Conservation (phyloP, 371 early-diverging fungal genomes). For the Mucor lusitanicus region DNA sequence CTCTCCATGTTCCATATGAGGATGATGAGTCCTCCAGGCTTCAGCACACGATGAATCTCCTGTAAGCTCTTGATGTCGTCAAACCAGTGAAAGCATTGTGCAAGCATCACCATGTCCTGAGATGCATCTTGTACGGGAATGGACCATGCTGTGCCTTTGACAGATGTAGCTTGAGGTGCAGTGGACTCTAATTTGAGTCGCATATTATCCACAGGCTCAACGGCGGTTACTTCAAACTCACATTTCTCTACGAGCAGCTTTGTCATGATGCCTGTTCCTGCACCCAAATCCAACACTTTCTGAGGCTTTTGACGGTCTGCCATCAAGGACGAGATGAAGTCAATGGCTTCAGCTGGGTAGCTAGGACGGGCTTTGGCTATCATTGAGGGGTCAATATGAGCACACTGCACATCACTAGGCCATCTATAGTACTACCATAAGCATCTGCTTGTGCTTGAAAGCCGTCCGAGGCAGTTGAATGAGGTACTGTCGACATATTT, state of each 20-base stretch:
- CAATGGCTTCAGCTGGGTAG: slow-evolving; percentile 35
- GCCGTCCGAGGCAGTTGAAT: slow-evolving; percentile 31
- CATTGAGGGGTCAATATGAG: neutral
- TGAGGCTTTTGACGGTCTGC: slow-evolving; percentile 9
- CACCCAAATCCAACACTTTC: slow-evolving; percentile 41
- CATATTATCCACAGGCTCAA: slow-evolving; percentile 56
- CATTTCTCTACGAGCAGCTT: slow-evolving; percentile 26
- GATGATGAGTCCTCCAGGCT: slow-evolving; percentile 40
- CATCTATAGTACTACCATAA: too few species aligned
- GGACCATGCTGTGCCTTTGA: slow-evolving; percentile 47
- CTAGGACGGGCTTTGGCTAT: slow-evolving; percentile 39
- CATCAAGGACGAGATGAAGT: slow-evolving; percentile 9
- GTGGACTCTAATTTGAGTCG: slow-evolving; percentile 26
- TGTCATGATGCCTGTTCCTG: slow-evolving; percentile 53
- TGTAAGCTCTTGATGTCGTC: slow-evolving; percentile 40
- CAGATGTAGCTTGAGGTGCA: slow-evolving; percentile 28
- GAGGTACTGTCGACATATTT: slow-evolving; percentile 6
- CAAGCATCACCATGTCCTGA: slow-evolving; percentile 48
- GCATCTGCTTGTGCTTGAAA: slow-evolving; percentile 30
- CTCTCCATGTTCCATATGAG: slow-evolving; percentile 60
- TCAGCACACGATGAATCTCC: slow-evolving; percentile 55
- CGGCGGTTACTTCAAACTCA: slow-evolving; percentile 32
- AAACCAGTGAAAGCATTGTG: slow-evolving; percentile 67
- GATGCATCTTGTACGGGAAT: slow-evolving; percentile 43
- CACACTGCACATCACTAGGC: too few species aligned